Conservation (phyloP, 345 rosid genomes). For the Brassica juncea region DNA sequence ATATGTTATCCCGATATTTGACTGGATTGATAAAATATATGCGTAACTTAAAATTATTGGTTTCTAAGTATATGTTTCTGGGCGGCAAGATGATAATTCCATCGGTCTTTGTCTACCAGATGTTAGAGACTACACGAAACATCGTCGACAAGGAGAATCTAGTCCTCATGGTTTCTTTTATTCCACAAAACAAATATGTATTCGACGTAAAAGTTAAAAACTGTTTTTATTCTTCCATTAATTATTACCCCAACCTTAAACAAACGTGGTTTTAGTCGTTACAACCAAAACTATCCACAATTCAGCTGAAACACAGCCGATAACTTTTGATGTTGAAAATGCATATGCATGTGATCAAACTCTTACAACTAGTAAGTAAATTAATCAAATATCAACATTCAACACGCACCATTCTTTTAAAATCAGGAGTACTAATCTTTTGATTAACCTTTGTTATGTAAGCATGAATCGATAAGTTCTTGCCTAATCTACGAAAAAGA, state of each 20-base stretch:
- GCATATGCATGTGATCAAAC: slow-evolving; percentile 22
- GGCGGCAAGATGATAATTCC: not conserved
- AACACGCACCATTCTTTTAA: not conserved
- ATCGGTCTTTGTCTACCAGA: slow-evolving; percentile 25
- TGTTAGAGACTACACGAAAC: slow-evolving; percentile 25
- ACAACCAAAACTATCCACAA: slow-evolving; percentile 6
- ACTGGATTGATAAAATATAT: not conserved
- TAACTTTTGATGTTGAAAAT: slow-evolving; percentile 8
- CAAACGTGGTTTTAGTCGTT: slow-evolving; percentile 7
- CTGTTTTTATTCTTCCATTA: not conserved
- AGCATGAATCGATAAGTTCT: not conserved
- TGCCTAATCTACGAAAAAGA: not conserved
- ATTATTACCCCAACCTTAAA: not conserved
- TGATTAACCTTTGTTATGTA: slow-evolving; percentile 1
- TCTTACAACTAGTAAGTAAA: slow-evolving; percentile 16
- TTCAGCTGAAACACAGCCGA: not conserved
- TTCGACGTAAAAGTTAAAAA: slow-evolving; percentile 8
- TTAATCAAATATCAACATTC: not conserved
- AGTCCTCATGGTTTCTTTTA: slow-evolving; percentile 4
- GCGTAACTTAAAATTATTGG: not conserved
- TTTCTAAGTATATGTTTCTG: not conserved
- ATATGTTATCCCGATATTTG: not conserved
- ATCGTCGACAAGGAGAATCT: slow-evolving; percentile 3
- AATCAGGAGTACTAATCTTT: not conserved
- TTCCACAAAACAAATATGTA: not conserved